Base-by-base conservation (phyloP, 805 yeast genomes). In the Ogataea dorogensis region DNA sequence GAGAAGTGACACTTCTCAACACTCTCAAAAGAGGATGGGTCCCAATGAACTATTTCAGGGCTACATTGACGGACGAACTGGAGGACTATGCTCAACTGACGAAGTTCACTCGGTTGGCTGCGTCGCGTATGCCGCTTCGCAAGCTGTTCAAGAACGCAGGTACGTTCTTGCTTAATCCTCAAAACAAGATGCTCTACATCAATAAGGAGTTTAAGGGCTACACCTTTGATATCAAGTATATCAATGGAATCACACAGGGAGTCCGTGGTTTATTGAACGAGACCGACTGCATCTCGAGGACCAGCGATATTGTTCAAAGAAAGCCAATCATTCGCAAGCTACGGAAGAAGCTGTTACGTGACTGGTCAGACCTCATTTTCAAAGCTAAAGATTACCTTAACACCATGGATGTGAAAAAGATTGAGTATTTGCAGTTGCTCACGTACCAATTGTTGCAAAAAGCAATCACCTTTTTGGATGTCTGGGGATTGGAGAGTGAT, bases 21-120 rank as follows among this genome's bases (percentile, higher is more conserved):
- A 67, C 79, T 10, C 64, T 79, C 33, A 70, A 71, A 49, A 63
- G 87, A 44, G 94, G 94, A 12, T 85, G 94, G 94, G 86, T 84
- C 12, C 94, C 94, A 3, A 79, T 85, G 71, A 85, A 84, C 53
- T 85, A 81, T 60, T 85, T 84, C 51, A 63, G 79, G 5, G 68
- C 65, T 10, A 58, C 67, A 5, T 38, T 63, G 17, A 20, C 40
- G 11, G 50, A 50, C 28, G 51, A 40, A 26, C 19, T 40, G 29
- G 47, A 36, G 13, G 50, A 45, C 39, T 41, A 42, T 4, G 38
- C 21, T 30, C 40, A 38, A 5, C 28, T 41, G 27, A 22, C 41
- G 14, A 25, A 43, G 9, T 49, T 49, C 47, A 32, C 62, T 36
- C 24, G 55, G 37, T 14, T 65, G 39, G 69, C 68, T 2, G 63